Conservation (phyloP, 164 flowering plant genomes). For the Nymphaea colorata region DNA sequence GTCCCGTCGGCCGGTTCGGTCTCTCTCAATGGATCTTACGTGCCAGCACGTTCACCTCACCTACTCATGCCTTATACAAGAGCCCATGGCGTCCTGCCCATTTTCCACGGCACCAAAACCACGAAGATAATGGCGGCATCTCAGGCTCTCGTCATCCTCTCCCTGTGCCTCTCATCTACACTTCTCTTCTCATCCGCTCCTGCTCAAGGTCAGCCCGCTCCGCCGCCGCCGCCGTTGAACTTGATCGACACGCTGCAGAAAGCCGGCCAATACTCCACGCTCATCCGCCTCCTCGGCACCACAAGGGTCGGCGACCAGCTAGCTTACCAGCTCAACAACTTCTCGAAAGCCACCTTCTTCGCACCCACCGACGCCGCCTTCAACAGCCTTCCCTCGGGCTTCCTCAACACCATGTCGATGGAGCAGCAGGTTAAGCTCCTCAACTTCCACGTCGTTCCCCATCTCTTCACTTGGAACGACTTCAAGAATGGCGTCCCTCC, state of each 20-base stretch:
- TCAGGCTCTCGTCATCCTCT: too few species aligned
- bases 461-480: conserved; percentile 32
- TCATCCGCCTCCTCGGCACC: conserved; percentile 39
- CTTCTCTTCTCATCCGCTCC: too few species aligned
- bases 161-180: too few species aligned
- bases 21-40: too few species aligned
- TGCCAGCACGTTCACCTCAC: too few species aligned
- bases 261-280: conserved; percentile 40
- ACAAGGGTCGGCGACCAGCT: conserved; percentile 46
- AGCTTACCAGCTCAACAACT: conserved; percentile 49
- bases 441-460: conserved; percentile 54
- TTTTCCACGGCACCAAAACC: too few species aligned
- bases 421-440: conserved; percentile 52
- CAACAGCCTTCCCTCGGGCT: conserved; percentile 48
- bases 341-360: conserved; percentile 64
- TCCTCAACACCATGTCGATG: conserved; percentile 33
- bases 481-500: conserved; percentile 59
- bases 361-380: conserved; percentile 95
- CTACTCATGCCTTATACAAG: too few species aligned
- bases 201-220: too few species aligned
- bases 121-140: too few species aligned
- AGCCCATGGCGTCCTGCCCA: too few species aligned
- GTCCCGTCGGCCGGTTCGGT: too few species aligned
- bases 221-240: conserved; percentile 37
- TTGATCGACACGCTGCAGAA: conserved; percentile 56